Evolutionary conservation across 164 flowering plant species (phyloP).

Genomic region (Litsea cubeba): DNA sequence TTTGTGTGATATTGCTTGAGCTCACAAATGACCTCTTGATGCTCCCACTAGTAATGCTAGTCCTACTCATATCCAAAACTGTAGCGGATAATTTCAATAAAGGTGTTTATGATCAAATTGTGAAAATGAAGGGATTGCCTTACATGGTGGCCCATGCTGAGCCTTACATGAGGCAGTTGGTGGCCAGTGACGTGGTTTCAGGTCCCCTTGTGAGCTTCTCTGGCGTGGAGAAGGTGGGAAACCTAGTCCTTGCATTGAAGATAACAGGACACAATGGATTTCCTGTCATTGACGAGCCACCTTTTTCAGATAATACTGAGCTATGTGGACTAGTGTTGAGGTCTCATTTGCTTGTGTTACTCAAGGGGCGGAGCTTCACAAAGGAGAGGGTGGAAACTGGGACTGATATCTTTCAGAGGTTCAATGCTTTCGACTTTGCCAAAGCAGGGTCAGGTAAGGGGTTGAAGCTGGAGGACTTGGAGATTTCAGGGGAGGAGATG

Average conservation of each 20-base stretch:
- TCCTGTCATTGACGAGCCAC: conserved; percentile 88
- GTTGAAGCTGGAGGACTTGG: conserved; percentile 70
- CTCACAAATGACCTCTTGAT: conserved; percentile 79
- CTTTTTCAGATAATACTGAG: conserved; percentile 64
- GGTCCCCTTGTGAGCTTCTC: conserved; percentile 69
- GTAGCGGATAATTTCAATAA: conserved; percentile 84
- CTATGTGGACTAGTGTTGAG: conserved; percentile 77
- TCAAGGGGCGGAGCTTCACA: conserved; percentile 57
- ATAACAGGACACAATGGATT: conserved; percentile 74
- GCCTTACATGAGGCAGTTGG: conserved; percentile 82
- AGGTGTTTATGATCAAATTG: conserved; percentile 88
- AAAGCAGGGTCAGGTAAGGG: conserved; percentile 91
- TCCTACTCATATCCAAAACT: conserved; percentile 88
- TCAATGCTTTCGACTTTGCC: conserved; percentile 77
- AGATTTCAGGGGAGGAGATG: conserved; percentile 64
- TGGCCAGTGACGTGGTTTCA: conserved; percentile 70
- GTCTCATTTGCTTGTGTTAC: conserved; percentile 79
- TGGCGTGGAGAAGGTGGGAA: conserved; percentile 79
- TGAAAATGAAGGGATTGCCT: conserved; percentile 88
- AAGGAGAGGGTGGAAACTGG: conserved; percentile 34
- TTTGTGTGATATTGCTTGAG: conserved; percentile 88
- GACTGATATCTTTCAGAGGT: conserved; percentile 31
- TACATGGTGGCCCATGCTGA: conserved; percentile 85
- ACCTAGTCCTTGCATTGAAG: conserved; percentile 42
- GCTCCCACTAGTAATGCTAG: conserved; percentile 89